phyloP scores from a whole-genome alignment of 495 filamentous ascomycete species.

The Aspergillus haitiensis region DNA sequence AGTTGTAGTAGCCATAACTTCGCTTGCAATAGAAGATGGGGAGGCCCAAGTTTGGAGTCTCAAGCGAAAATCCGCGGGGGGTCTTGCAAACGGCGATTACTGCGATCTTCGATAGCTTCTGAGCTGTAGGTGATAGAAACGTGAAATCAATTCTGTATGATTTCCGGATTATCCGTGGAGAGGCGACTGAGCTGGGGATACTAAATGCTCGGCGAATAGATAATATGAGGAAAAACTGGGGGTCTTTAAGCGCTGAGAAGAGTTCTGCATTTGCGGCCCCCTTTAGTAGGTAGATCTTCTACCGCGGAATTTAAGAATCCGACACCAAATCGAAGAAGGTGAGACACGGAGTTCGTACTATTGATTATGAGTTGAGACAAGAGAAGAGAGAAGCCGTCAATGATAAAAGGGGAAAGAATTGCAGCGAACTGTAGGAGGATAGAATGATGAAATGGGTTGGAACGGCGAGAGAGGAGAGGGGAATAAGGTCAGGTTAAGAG shows the following conservation, averaged over 20 bases:
- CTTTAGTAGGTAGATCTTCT: background rate
- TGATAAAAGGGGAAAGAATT: constrained; percentile 7
- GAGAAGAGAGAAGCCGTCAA: background rate
- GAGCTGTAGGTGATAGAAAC: background rate
- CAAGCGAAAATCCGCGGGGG: background rate
- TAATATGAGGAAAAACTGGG: background rate
- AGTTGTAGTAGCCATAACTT: constrained; percentile 12
- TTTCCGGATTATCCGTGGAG: background rate
- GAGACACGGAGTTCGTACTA: constrained; percentile 13
- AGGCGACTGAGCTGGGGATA: background rate
- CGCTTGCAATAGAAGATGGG: background rate
- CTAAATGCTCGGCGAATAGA: background rate
- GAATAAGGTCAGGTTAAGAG: constrained; percentile 1
- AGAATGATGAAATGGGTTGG: background rate
- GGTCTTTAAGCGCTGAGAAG: background rate
- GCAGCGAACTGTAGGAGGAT: background rate
- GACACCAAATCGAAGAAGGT: constrained; percentile 10
- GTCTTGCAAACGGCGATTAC: background rate
- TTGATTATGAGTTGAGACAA: constrained; percentile 14
- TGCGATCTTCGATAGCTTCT: background rate
- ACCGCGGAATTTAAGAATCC: constrained; percentile 1
- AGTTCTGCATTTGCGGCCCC: constrained; percentile 3
- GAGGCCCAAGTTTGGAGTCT: background rate
- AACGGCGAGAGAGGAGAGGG: background rate
- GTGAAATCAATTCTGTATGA: background rate